Percentiles rank a stretch among this genome's conserved stretches.
Conservation (phyloP, 768 basidiomycete genomes). For the Tephrocybe sp. region DNA sequence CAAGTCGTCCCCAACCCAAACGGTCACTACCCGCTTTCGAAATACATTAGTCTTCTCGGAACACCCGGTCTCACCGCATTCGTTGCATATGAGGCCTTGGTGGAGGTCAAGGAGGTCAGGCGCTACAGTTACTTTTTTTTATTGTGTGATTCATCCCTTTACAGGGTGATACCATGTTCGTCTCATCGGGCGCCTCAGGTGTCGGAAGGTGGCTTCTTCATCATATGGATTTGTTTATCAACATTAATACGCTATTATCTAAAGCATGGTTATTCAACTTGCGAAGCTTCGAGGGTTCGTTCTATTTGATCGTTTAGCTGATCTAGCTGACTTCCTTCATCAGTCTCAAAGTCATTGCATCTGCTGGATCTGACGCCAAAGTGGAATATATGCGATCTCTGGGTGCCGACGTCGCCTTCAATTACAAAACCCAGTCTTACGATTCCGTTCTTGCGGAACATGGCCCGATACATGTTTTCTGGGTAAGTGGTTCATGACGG, state of each 20-base stretch:
- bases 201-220: conserved; percentile 27
- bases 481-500: background rate
- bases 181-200: conserved; percentile 27
- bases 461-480: conserved; percentile 54
- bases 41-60: conserved; percentile 12
- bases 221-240: background rate
- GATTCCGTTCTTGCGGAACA: conserved; percentile 44
- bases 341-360: conserved; percentile 54
- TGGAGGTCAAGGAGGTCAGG: conserved; percentile 31
- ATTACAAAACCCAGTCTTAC: conserved; percentile 56
- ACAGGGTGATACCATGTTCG: conserved; percentile 27
- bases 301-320: background rate
- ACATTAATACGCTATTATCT: background rate
- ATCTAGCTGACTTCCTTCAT: background rate
- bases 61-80: conserved; percentile 30
- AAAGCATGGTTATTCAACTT: conserved; percentile 34
- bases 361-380: conserved; percentile 63
- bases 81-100: conserved; percentile 28
- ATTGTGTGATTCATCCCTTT: background rate
- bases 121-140: background rate
- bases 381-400: conserved; percentile 49
- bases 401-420: conserved; percentile 59
- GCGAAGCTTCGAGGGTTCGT: conserved; percentile 35
- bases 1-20: conserved; percentile 13
- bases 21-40: conserved; percentile 1